Conservation (phyloP, 441 rosid genomes). For the Codiaeum variegatum region DNA sequence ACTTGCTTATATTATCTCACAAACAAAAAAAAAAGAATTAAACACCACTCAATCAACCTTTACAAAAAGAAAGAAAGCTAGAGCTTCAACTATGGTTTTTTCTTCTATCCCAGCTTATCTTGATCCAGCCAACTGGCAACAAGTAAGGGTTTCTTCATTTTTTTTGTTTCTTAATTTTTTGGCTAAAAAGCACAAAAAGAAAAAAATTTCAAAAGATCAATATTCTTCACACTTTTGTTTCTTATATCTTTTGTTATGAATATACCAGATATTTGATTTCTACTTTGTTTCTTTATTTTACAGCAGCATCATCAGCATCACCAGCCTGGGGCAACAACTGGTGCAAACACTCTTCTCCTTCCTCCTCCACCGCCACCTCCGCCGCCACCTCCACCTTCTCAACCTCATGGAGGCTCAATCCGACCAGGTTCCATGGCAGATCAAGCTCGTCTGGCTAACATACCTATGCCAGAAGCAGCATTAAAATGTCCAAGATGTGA, state of each 20-base stretch:
- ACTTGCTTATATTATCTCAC: constrained; percentile 32
- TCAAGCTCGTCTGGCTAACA: constrained; percentile 79
- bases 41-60: constrained; percentile 33
- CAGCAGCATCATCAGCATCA: constrained; percentile 44
- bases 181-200: constrained; percentile 36
- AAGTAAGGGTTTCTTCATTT: constrained; percentile 41
- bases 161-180: constrained; percentile 27
- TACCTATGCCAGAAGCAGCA: constrained; percentile 69
- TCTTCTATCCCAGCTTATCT: constrained; percentile 85
- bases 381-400: constrained; percentile 46
- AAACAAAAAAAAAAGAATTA: constrained; percentile 20
- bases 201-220: constrained; percentile 32
- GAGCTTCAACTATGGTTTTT: constrained; percentile 54
- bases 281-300: constrained; percentile 19
- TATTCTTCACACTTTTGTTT: constrained; percentile 35
- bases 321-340: constrained; percentile 27
- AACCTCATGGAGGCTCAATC: constrained; percentile 62
- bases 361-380: constrained; percentile 44
- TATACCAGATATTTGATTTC: constrained; percentile 51
- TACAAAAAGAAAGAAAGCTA: constrained; percentile 40
- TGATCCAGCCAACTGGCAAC: constrained; percentile 96
- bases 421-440: constrained; percentile 90
- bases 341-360: constrained; percentile 32
- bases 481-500: constrained; percentile 91
- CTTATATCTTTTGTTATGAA: constrained; percentile 39